These are phyloP conservation scores for Leccinum cinnamomeum DNA, from an alignment of 1,284 basidiomycete species.

Conservation along the genomic window DNA sequence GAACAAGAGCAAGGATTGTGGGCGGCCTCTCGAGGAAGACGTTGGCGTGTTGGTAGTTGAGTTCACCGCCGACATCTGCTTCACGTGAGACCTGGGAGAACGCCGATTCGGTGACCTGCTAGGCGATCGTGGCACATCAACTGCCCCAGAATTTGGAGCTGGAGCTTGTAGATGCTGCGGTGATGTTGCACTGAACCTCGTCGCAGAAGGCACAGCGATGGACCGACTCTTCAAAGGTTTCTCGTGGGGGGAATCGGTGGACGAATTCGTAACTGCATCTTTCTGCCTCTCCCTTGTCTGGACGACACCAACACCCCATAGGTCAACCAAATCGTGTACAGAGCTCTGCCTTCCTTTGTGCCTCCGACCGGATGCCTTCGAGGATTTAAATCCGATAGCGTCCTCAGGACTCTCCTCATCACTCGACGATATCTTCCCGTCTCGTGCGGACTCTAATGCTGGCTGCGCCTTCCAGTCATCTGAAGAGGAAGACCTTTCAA, in stretches of 20 bases:
- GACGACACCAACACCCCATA: conserved; percentile 61
- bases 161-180: conserved; percentile 33
- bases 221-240: conserved; percentile 25
- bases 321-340: conserved; percentile 74
- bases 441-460: conserved; percentile 19
- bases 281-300: conserved; percentile 41
- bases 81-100: conserved; percentile 29
- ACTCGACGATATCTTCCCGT: conserved; percentile 46
- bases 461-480: conserved; percentile 19
- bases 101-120: conserved; percentile 33
- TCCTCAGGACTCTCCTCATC: conserved; percentile 62
- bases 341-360: conserved; percentile 63
- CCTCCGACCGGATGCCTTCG: conserved; percentile 26
- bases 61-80: conserved; percentile 27
- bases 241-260: conserved; percentile 22
- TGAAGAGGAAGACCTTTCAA: conserved; percentile 19
- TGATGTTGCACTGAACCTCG: conserved; percentile 31
- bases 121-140: conserved; percentile 29
- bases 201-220: conserved; percentile 12
- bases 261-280: conserved; percentile 21
- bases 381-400: conserved; percentile 35
- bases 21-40: conserved; percentile 49
- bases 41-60: conserved; percentile 25
- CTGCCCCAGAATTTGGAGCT: conserved; percentile 11
- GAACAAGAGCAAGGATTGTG: conserved; percentile 74